Percentiles rank a stretch among this genome's conserved stretches.
These are phyloP conservation scores for Pneumocystis jirovecii DNA, from an alignment of 1,139 yeast genomes.

Conservation along the genomic window DNA sequence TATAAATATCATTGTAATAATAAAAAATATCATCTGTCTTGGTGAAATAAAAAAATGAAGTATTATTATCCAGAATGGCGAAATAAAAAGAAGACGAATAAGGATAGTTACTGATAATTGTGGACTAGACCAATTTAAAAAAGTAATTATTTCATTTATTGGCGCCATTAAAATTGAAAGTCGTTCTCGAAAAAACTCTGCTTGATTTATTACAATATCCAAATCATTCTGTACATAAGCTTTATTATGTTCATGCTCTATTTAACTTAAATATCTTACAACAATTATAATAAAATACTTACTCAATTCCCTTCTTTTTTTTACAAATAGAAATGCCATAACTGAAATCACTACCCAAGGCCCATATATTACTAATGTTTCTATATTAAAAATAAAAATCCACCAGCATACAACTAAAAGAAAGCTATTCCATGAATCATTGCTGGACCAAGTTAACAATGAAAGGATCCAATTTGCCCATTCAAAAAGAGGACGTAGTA, in stretches of 20 bases:
- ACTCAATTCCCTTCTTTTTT: not conserved
- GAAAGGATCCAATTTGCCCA: not conserved
- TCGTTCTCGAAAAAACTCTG: not conserved
- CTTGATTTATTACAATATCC: not conserved
- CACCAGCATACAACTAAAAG: not conserved
- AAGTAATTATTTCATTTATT: not conserved
- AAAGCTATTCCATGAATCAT: not conserved
- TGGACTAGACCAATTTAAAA: not conserved
- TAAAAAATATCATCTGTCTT: not conserved
- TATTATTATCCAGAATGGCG: not conserved
- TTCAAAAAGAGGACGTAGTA: not conserved
- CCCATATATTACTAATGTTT: not conserved
- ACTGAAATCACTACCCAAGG: not conserved
- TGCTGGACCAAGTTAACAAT: not conserved
- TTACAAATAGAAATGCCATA: not conserved
- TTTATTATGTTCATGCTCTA: not conserved
- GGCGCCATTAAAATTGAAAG: not conserved
- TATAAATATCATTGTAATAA: conserved; percentile 4
- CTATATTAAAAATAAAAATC: not conserved
- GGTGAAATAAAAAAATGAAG: not conserved
- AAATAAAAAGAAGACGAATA: not conserved
- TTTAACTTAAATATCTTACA: not conserved
- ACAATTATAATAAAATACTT: not conserved
- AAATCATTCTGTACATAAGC: not conserved
- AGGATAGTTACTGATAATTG: not conserved